These are phyloP conservation scores for Leishmania gerbilli DNA, from an alignment of 208 protist genomes.

Conservation along the genomic window DNA sequence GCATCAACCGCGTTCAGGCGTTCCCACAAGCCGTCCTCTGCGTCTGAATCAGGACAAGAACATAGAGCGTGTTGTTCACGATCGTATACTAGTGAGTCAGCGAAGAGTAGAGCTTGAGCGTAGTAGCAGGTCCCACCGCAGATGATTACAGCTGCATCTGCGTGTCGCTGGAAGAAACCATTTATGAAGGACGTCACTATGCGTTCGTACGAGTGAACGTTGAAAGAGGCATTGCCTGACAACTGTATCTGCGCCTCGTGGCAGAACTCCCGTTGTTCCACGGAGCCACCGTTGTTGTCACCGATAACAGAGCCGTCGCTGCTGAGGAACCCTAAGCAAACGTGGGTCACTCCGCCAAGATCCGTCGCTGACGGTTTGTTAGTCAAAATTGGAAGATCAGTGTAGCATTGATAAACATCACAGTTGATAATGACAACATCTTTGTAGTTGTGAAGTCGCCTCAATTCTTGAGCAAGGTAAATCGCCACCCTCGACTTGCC, in stretches of 20 bases:
- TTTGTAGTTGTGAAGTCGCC: slow-evolving; percentile 33
- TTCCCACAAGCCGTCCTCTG: slow-evolving; percentile 39
- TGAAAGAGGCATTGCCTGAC: slow-evolving; percentile 24
- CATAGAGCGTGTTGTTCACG: neutral
- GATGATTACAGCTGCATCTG: slow-evolving; percentile 59
- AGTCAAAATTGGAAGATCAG: slow-evolving; percentile 81
- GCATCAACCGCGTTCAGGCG: slow-evolving; percentile 72
- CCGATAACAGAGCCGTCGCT: slow-evolving; percentile 30
- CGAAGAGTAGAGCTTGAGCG: slow-evolving; percentile 69
- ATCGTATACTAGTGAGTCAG: slow-evolving; percentile 46
- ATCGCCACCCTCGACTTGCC: slow-evolving; percentile 86
- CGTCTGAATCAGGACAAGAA: slow-evolving; percentile 8
- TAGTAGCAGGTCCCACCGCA: slow-evolving; percentile 88
- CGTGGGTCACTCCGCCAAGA: slow-evolving; percentile 64
- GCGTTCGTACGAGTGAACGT: slow-evolving; percentile 58
- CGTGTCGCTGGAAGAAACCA: slow-evolving; percentile 40
- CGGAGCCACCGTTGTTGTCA: slow-evolving; percentile 14
- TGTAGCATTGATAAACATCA: slow-evolving; percentile 91
- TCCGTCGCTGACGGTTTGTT: slow-evolving; percentile 82
- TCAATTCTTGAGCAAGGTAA: slow-evolving; percentile 58
- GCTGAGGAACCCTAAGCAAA: slow-evolving; percentile 74
- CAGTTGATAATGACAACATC: slow-evolving; percentile 86
- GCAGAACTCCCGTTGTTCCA: slow-evolving; percentile 3
- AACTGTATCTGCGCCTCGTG: slow-evolving; percentile 1
- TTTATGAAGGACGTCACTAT: slow-evolving; percentile 57